Conservation (phyloP, 2,329 filamentous ascomycete species). For the Ophiostoma australiae region DNA sequence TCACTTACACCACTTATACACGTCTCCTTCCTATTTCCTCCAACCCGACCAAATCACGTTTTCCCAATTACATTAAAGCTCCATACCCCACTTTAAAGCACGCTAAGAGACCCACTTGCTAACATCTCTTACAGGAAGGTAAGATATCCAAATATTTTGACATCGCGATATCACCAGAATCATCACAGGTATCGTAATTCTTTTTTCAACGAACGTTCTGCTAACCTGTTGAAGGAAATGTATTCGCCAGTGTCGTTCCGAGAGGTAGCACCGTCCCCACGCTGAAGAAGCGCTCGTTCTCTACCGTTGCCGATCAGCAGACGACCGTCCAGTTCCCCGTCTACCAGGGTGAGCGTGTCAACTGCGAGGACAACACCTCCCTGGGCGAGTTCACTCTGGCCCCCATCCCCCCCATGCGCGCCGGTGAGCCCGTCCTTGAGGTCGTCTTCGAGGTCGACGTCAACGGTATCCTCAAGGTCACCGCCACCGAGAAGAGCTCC, state of each 20-base stretch:
- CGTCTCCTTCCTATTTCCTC: background rate
- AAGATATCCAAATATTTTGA: background rate
- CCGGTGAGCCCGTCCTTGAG: conserved; percentile 94
- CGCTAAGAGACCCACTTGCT: conserved; percentile 1
- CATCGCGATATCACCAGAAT: background rate
- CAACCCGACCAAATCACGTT: background rate
- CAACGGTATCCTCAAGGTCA: conserved; percentile 99
- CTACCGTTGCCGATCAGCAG: conserved; percentile 73
- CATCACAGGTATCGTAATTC: background rate
- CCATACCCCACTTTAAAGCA: background rate
- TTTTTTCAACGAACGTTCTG: background rate
- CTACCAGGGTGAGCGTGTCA: conserved; percentile 93
- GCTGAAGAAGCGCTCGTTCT: conserved; percentile 85
- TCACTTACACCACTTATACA: background rate
- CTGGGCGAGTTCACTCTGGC: conserved; percentile 95
- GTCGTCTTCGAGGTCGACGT: conserved; percentile 99
- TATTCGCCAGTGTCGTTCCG: conserved; percentile 89
- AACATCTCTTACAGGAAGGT: conserved; percentile 3
- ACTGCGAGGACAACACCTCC: conserved; percentile 97
- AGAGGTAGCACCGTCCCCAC: conserved; percentile 70
- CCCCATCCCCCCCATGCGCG: conserved; percentile 80
- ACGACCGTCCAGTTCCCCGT: conserved; percentile 86
- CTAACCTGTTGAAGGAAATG: conserved; percentile 59
- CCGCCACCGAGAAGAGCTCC: conserved; percentile 97
- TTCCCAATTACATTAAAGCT: background rate